Evolutionary conservation across 768 basidiomycete genomes (phyloP), one percentile per base, ranked within the genome.

Genomic region (Fomitopsis serialis): DNA sequence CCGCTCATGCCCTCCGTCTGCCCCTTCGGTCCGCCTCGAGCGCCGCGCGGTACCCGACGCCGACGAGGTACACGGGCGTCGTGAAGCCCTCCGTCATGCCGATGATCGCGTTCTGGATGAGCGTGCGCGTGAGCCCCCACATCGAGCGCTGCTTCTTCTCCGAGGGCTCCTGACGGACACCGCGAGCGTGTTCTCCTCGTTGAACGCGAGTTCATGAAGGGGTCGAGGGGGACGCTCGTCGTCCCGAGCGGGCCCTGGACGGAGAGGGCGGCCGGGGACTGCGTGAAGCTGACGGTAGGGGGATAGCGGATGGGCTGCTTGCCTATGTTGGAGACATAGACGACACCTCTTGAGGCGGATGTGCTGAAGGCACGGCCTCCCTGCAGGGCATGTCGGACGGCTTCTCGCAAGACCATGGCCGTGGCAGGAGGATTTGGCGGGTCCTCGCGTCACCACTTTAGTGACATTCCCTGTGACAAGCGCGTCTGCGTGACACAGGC

Each of bases 71-170:
- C 15, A 99, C 68, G 13, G 92, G 85, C 9, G 91, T 77, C 0
- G 78, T 78, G 72, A 91, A 98, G 3, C 95, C 95, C 54, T 85
- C 80, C 4, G 91, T 88, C 77, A 98, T 92, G 42, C 96, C 96
- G 13, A 73, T 77, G 57, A 99, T 81, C 15, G 95, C 94, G 66
- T 98, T 98, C 58, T 79, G 75, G 66, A 98, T 89, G 59, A 94
- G 78, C 0, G 93, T 88, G 50, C 95, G 84, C 13, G 92, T 95
- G 43, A 91, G 83, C n/a, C 96, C 96, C 95, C 96, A 98, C 78
- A 91, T 87, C 54, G 87, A 81, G 42, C 91, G 82, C 69, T 98
- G 95, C 49, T 81, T 72, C 67, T 91, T 89, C 48, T 82, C 66
- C 40, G 77, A 73, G 1, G 87, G 75, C 62, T 92, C 76, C 58